Base-by-base conservation (phyloP, 441 rosid species). In the Monsonia emarginata region DNA sequence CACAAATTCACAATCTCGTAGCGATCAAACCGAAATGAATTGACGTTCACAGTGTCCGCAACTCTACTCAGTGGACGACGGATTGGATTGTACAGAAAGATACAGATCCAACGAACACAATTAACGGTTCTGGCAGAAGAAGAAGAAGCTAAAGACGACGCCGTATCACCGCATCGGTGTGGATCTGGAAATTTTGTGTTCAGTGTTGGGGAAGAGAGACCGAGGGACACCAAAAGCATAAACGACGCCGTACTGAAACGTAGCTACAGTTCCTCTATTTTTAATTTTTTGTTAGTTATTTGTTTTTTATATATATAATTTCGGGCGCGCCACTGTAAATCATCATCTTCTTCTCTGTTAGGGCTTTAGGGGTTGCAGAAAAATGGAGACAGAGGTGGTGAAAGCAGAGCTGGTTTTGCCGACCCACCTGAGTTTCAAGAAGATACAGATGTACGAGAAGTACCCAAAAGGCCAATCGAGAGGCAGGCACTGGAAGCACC, bases 401-500 rank as follows among this genome's bases (percentile, higher is more conserved):
- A 82, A 82, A 65, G 78, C 88, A 4, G 98, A 90, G 80, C 58
- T 88, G 59, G 93, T 93, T 68, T 67, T 93, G 74, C 89, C 96
- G 9, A 73, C 79, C 5, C 79, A 79, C 63, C 61, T 86, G 75
- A 81, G 88, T 67, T 93, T 87, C 78, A 93, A 93, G 88, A 89
- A 74, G 84, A 67, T 78, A 14, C 97, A 93, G 66, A 65, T 82
- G 52, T 82, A 75, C 24, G 90, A 93, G 42, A 93, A 93, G 76
- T 93, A 87, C 75, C 98, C 98, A 0, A 90, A 93, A 68, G 96
- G 96, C 22, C 96, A 93, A 71, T 65, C 95, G 14, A 85, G 87
- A 68, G 86, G 89, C 62, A 81, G 95, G 77, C 86, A 83, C 32
- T 93, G 96, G 94, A 93, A 93, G 76, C 96, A 90, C 66, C 96